These are phyloP conservation scores for Microcera coccophila DNA, from an alignment of 2,329 filamentous ascomycete species.

Conservation along the genomic window DNA sequence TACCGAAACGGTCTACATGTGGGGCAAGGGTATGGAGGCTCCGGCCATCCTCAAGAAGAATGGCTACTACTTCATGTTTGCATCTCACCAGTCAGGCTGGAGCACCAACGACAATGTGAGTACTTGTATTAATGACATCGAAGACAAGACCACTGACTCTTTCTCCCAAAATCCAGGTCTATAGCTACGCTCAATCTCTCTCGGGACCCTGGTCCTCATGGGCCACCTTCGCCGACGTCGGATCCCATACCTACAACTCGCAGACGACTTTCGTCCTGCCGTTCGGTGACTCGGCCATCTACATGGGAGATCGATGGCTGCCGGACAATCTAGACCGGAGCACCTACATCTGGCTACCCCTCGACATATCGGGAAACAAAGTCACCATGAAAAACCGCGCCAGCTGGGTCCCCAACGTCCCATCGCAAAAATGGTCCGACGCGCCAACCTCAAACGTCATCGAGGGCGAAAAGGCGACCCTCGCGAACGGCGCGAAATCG, in stretches of 20 bases:
- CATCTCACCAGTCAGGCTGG: slow-evolving; percentile 54
- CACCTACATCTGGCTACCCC: slow-evolving; percentile 63
- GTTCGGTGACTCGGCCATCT: slow-evolving; percentile 44
- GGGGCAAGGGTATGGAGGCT: slow-evolving; percentile 54
- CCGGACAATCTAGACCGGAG: slow-evolving; percentile 55
- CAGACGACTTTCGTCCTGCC: slow-evolving; percentile 59
- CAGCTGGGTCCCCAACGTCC: slow-evolving; percentile 50
- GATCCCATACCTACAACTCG: slow-evolving; percentile 54
- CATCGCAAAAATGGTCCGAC: slow-evolving; percentile 40
- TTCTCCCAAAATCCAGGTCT: slow-evolving; percentile 31
- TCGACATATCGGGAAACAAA: slow-evolving; percentile 49
- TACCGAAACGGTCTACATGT: slow-evolving; percentile 46
- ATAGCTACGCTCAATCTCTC: slow-evolving; percentile 55
- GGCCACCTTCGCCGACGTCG: slow-evolving; percentile 54
- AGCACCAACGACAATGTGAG: slow-evolving; percentile 59
- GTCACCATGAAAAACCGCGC: slow-evolving; percentile 50
- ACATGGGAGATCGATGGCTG: slow-evolving; percentile 66
- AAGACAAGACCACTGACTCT: fast-evolving
- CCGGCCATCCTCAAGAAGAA: slow-evolving; percentile 60
- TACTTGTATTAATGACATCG: too few species aligned
- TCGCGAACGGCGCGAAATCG: slow-evolving; percentile 43
- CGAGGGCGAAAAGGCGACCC: slow-evolving; percentile 48
- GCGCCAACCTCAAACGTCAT: slow-evolving; percentile 44
- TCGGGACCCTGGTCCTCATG: slow-evolving; percentile 59
- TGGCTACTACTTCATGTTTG: slow-evolving; percentile 63